Conservation (phyloP, 1,139 yeast species). For the Blastobotrys buckinghamii region DNA sequence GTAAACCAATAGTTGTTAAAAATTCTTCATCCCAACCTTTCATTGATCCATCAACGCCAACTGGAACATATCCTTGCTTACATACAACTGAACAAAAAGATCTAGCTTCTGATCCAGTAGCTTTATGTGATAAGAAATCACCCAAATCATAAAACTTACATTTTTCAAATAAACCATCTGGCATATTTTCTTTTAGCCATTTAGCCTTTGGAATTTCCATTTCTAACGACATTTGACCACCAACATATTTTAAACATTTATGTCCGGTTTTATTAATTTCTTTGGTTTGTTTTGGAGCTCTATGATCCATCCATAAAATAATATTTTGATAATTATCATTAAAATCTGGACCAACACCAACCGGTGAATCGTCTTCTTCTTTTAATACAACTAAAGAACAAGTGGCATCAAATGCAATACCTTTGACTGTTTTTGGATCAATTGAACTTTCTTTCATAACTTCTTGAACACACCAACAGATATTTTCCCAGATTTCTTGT, state of each 20-base stretch:
- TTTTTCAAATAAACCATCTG: conserved; percentile 52
- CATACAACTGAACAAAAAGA: conserved; percentile 89
- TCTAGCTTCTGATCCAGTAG: conserved; percentile 81
- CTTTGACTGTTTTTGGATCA: conserved; percentile 60
- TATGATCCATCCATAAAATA: conserved; percentile 96
- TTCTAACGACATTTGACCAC: conserved; percentile 96
- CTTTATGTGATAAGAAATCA: conserved; percentile 83
- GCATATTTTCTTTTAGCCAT: conserved; percentile 88
- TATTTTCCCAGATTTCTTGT: conserved; percentile 88
- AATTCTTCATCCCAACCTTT: conserved; percentile 91
- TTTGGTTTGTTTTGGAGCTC: conserved; percentile 84
- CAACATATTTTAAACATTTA: conserved; percentile 80
- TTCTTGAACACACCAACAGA: conserved; percentile 73
- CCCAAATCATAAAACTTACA: conserved; percentile 90
- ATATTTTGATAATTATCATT: conserved; percentile 67
- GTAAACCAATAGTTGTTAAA: conserved; percentile 58
- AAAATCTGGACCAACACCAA: conserved; percentile 92
- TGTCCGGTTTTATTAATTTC: conserved; percentile 76
- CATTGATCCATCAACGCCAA: conserved; percentile 77
- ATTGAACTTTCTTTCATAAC: conserved; percentile 71
- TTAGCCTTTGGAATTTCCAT: conserved; percentile 97
- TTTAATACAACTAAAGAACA: conserved; percentile 84
- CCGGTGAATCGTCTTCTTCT: conserved; percentile 60
- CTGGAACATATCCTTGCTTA: conserved; percentile 91
- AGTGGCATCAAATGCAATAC: conserved; percentile 95